Base-by-base conservation (phyloP, 2,329 filamentous ascomycete species). In the Thelonectria blattea region DNA sequence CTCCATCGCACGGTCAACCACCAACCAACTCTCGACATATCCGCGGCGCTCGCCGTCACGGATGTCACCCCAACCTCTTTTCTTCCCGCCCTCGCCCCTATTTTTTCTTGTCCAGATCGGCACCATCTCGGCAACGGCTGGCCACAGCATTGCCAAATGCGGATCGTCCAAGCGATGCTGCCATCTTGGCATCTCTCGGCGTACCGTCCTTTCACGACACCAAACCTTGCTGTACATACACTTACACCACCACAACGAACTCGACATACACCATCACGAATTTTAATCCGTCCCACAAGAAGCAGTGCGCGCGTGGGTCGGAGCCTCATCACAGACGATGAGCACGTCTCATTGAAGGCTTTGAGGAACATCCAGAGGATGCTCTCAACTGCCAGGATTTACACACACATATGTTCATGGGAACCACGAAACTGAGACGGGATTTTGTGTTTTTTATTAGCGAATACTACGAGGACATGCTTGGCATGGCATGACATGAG, bases 231-330 rank as follows among this genome's bases (percentile, higher is more conserved):
- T 32, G n/a, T n/a, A 43, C 30, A 24, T 34, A 41, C 24, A 20
- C 37, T 14, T 45, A 63, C 42, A 39, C 45, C 45, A 17, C 49
- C 32, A 52, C 51, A 52, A 65, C 12, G 22, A 52, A 53, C 53
- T 52, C 42, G 61, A 66, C 37, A 50, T 32, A 58, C 56, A 37
- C 5, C 58, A 47, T 56, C 37, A 51, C 42, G 53, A 48, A 4
- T 37, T 37, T 37, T 15, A 37, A 7, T 49, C 52, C 61, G 63
- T 62, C 63, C 63, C 66, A 60, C 53, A 66, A 65, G 27, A 70
- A 67, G 66, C 65, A 69, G 63, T 65, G 63, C 64, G 66, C 63
- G 65, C 63, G 45, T 47, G 47, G 61, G 66, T 56, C 67, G 63
- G 59, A 60, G 61, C 9, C 18, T 50, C 47, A 32, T n/a, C 52